A percentile compares a stretch with the other conserved stretches of the same genome.
Evolutionary conservation across 495 filamentous ascomycete genomes (phyloP).

Genomic region (Schizothecium vesticola): DNA sequence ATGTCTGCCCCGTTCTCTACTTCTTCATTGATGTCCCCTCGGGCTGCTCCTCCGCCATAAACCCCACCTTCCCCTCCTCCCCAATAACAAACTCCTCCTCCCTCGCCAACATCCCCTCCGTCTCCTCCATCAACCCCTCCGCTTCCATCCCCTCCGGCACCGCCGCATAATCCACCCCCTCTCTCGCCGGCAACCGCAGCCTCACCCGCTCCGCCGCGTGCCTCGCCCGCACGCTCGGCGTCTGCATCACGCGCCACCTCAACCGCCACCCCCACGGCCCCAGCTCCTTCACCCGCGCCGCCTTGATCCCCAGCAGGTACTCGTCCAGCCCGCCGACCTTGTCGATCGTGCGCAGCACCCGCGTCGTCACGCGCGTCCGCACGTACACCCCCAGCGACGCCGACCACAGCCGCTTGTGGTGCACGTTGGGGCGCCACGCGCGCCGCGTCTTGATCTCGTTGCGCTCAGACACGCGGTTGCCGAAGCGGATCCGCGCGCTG

Average conservation of each 20-base stretch:
- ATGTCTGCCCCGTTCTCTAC: no score
- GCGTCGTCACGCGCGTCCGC: conserved; percentile 67
- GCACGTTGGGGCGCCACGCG: conserved; percentile 82
- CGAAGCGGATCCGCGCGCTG: conserved; percentile 70
- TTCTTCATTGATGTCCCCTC: no score
- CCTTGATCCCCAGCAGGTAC: conserved; percentile 74
- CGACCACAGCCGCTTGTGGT: conserved; percentile 68
- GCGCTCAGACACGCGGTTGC: conserved; percentile 77
- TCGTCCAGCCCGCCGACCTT: conserved; percentile 85
- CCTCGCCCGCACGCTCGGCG: conserved; percentile 51
- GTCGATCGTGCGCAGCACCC: conserved; percentile 77
- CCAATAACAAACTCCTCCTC: conserved; percentile 40
- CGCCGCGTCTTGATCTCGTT: conserved; percentile 81
- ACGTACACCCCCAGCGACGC: conserved; percentile 59
- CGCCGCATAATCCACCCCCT: conserved; percentile 39
- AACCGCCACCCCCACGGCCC: conserved; percentile 84
- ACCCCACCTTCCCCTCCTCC: conserved; percentile 25
- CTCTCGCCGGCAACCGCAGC: conserved; percentile 32
- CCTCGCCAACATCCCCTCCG: conserved; percentile 33
- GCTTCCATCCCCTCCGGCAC: conserved; percentile 7
- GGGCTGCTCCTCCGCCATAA: neutral
- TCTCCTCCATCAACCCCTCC: conserved; percentile 31
- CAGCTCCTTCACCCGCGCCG: conserved; percentile 70
- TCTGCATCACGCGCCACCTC: conserved; percentile 81
- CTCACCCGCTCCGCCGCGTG: conserved; percentile 51